Base-by-base conservation (phyloP, 352 stramenopile genomes). In the Pythium myriotylum region DNA sequence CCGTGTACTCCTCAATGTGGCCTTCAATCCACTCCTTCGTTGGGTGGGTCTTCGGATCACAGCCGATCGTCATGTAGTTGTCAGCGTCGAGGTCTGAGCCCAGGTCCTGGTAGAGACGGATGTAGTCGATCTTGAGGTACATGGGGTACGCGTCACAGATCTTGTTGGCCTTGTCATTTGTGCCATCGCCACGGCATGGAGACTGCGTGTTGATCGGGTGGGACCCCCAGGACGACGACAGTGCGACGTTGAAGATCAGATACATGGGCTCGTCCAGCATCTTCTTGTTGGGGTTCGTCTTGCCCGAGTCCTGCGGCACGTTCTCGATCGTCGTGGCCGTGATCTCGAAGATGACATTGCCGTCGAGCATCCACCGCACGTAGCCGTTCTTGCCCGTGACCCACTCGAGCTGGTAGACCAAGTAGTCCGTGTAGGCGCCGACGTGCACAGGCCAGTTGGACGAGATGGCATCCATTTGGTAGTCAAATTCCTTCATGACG, bases 221-320 rank as follows among this genome's bases (percentile, higher is more conserved):
- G 2, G 70, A 53, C 43, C 76, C 91, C 92, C 94, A 98, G 16
- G 88, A 81, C 8, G 72, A 79, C 7, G 88, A 96, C 16, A 98
- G 67, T 2, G 92, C 92, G 8, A 96, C 95, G 75, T 98, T 98
- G 48, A 98, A 74, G 40, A 98, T 83, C 23, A 98, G 42, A 58
- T 96, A 97, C 77, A 94, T 96, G 8, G 94, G 94, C 71, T 98
- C 94, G 40, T 91, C 78, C 17, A 89, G 45, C 77, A 85, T 84
- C 19, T 81, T 54, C 50, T 86, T 89, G 20, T 66, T 52, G 1
- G 77, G 77, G 24, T 89, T 89, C 8, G 39, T 57, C 29, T 65
- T 79, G 24, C 61, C 67, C 0, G 52, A 32, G 50, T 80, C 74
- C 59, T 87, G 79, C 19, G 77, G 73, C 1, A 80, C 64, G 20